Evolutionary conservation across 345 rosid genomes (phyloP).

Genomic region (Eutrema japonicum): DNA sequence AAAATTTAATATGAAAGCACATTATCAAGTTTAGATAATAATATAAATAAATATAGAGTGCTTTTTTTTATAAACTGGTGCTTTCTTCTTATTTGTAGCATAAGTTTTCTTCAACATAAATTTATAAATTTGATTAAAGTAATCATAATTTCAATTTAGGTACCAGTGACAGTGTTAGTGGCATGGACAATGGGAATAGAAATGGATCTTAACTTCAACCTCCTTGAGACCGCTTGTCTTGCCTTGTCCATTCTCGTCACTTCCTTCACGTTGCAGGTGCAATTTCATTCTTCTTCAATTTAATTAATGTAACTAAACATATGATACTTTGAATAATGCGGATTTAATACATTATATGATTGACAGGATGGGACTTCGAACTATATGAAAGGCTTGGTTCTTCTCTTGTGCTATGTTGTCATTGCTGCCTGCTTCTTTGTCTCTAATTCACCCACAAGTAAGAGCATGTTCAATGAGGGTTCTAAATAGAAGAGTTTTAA

Average conservation of each 20-base stretch:
- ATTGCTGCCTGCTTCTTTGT: conserved; percentile 82
- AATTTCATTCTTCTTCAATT: background rate
- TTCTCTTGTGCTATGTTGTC: conserved; percentile 75
- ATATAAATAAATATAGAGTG: no score
- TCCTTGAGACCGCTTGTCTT: conserved; percentile 83
- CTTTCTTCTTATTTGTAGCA: background rate
- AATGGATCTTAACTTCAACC: conserved; percentile 92
- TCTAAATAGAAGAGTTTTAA: no score
- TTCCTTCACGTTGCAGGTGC: conserved; percentile 85
- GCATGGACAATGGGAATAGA: conserved; percentile 75
- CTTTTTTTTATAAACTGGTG: background rate
- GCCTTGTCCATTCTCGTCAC: conserved; percentile 70
- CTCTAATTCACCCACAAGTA: conserved; percentile 60
- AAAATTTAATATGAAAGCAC: no score
- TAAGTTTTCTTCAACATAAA: background rate
- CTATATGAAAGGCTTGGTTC: conserved; percentile 82
- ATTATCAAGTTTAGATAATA: background rate
- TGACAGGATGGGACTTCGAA: conserved; percentile 91
- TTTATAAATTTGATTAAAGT: background rate
- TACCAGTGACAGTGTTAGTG: conserved; percentile 77
- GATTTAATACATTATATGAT: background rate
- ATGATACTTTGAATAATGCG: background rate
- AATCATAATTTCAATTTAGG: conserved; percentile 43
- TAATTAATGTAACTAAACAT: background rate
- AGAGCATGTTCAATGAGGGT: no score